Percentiles rank a stretch among this genome's conserved stretches.
Evolutionary conservation across 768 basidiomycete genomes (phyloP).

Genomic region (Gelatoporia subvermispora): DNA sequence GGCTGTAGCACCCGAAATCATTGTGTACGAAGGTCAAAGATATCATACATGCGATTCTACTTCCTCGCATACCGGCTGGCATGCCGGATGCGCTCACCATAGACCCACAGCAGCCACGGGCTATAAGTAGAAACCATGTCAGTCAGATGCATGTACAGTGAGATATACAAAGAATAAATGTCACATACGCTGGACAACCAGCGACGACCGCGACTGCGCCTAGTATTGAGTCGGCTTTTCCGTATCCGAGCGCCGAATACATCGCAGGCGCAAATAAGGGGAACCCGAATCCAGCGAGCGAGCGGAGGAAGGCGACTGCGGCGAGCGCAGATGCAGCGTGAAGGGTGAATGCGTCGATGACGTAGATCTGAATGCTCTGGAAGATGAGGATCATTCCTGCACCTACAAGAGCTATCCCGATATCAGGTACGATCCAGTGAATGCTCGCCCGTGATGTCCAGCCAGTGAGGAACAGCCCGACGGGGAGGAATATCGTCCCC

Average conservation of each 20-base stretch:
- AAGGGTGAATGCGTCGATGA: slow-evolving; percentile 62
- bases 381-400: slow-evolving; percentile 55
- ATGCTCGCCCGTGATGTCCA: slow-evolving; percentile 57
- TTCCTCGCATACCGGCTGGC: too few relatives aligned
- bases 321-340: slow-evolving; percentile 71
- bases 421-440: slow-evolving; percentile 69
- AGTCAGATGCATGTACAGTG: too few relatives aligned
- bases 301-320: slow-evolving; percentile 59
- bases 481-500: slow-evolving; percentile 54
- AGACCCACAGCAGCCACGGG: too few relatives aligned
- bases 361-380: slow-evolving; percentile 60
- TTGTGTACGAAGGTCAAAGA: too few relatives aligned
- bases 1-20: too few relatives aligned
- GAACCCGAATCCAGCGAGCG: slow-evolving; percentile 67
- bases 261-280: slow-evolving; percentile 74
- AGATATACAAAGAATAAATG: too few relatives aligned
- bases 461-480: slow-evolving; percentile 64
- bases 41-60: too few relatives aligned
- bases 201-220: slow-evolving; percentile 52
- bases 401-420: slow-evolving; percentile 56
- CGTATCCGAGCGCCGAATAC: slow-evolving; percentile 62
- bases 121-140: too few relatives aligned
- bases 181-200: slow-evolving; percentile 39
- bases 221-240: slow-evolving; percentile 63
- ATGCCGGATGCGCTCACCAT: too few relatives aligned